Percentiles rank a stretch among this genome's conserved stretches.
Evolutionary conservation across 2,329 filamentous ascomycete genomes (phyloP).

Genomic region (Dactylellina sp.): DNA sequence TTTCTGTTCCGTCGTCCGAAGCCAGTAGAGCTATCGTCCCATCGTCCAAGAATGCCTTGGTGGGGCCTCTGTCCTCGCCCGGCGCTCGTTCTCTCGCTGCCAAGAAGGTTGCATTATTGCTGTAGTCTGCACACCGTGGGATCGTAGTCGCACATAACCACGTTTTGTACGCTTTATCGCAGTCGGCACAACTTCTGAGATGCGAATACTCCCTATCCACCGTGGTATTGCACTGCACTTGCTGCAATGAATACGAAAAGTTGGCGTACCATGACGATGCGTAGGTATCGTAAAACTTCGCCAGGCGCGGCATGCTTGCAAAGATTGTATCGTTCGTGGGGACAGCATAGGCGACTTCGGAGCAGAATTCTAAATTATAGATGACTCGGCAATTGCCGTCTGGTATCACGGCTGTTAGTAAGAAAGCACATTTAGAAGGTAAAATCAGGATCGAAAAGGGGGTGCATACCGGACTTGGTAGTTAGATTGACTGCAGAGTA

Average conservation of each 20-base stretch:
- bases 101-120: conserved; percentile 69
- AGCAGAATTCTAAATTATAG: conserved; percentile 88
- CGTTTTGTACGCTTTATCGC: conserved; percentile 82
- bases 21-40: conserved; percentile 52
- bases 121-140: conserved; percentile 89
- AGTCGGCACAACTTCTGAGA: conserved; percentile 79
- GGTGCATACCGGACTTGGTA: conserved; percentile 77
- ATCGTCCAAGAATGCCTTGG: conserved; percentile 45
- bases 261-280: conserved; percentile 77
- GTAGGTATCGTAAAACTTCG: conserved; percentile 80
- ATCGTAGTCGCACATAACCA: conserved; percentile 96
- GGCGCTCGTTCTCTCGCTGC: conserved; percentile 68
- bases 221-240: conserved; percentile 82
- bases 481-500: conserved; percentile 78
- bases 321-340: conserved; percentile 78
- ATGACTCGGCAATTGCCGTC: conserved; percentile 87
- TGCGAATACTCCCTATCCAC: conserved; percentile 83
- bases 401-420: conserved; percentile 61
- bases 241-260: conserved; percentile 83
- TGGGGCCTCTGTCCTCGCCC: conserved; percentile 36
- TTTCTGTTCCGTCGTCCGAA: conserved; percentile 30
- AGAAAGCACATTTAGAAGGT: neutral
- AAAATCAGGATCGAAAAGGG: too few relatives aligned
- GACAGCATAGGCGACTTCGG: conserved; percentile 88
- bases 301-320: conserved; percentile 72